Evolutionary conservation across 441 rosid species (phyloP), one percentile per base, ranked within the genome.

Genomic region (Mallotus repandus): DNA sequence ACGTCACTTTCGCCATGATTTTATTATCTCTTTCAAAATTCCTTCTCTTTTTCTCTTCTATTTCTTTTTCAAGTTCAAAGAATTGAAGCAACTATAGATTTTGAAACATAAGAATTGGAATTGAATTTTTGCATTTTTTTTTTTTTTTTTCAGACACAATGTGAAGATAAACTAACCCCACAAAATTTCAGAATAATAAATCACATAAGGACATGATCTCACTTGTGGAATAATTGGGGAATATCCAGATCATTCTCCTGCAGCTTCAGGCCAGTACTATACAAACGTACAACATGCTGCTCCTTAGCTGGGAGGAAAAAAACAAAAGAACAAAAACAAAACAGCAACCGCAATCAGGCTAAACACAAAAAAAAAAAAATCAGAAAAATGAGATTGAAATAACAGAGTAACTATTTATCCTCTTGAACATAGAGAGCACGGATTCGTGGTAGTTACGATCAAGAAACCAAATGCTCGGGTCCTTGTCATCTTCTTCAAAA

Each of bases 231-330:
- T 70, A 89, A 74, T 15, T 83, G 86, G 45, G 90, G 95, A 77
- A 91, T 81, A 60, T 91, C 88, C 29, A 91, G 87, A 83, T 93
- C 97, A 77, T 93, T 93, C 76, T 93, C 93, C 77, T 89, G 80
- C 54, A 93, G 83, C 79, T 93, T 91, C 25, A 97, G 98, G 35
- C 95, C 93, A 0, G 98, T 91, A 74, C 97, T 93, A 73, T 91
- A 91, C 98, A 97, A 93, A 69, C 98, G 97, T 58, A 93, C 93
- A 22, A 93, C 98, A 77, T 93, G 97, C 84, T 93, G n/a, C n/a
- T n/a, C 97, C 92, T 90, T 92, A 69, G 96, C 96, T 92, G 83
- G 79, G 82, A 5, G 4, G 3, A 35, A 35, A 35, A 35, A 35
- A 35, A 1, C 3, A 35, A 2, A 2, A 35, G 41, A 1, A 35